Percentiles rank a stretch among this genome's conserved stretches.
Conservation (phyloP, 2,329 filamentous ascomycete genomes). For the Talaromyces rugulosus region DNA sequence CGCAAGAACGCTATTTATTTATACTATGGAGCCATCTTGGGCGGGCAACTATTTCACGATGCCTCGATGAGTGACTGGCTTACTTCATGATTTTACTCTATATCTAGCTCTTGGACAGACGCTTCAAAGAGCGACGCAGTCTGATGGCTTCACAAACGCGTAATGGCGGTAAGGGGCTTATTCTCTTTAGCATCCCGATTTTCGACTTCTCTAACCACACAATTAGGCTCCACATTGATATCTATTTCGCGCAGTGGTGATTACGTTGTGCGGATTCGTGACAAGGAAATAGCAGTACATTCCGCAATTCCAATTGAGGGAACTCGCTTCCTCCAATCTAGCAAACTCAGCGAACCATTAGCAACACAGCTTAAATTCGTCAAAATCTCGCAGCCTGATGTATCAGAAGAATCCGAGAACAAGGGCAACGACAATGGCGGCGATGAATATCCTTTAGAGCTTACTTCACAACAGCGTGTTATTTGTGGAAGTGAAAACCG, state of each 20-base stretch:
- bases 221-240: slow-evolving; percentile 5
- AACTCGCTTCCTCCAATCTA: slow-evolving; percentile 27
- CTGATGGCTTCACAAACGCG: slow-evolving; percentile 7
- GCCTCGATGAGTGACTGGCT: neutral
- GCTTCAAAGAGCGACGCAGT: neutral
- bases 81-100: neutral
- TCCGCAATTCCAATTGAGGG: slow-evolving; percentile 25
- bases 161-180: slow-evolving; percentile 5
- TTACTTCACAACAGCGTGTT: slow-evolving; percentile 25
- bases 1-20: neutral
- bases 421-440: neutral
- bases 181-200: neutral
- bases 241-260: slow-evolving; percentile 19
- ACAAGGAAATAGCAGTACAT: slow-evolving; percentile 31
- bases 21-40: neutral
- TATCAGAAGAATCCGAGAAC: neutral
- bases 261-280: slow-evolving; percentile 12
- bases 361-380: slow-evolving; percentile 23
- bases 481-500: slow-evolving; percentile 31
- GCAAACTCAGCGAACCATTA: slow-evolving; percentile 28
- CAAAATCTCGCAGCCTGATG: slow-evolving; percentile 23
- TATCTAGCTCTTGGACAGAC: neutral
- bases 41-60: neutral
- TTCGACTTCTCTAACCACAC: neutral
- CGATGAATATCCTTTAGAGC: slow-evolving; percentile 5